Percentiles rank a stretch among this genome's conserved stretches.
These are phyloP conservation scores for Calonectria fujianensis DNA, from an alignment of 2,329 filamentous ascomycete genomes.

Conservation along the genomic window DNA sequence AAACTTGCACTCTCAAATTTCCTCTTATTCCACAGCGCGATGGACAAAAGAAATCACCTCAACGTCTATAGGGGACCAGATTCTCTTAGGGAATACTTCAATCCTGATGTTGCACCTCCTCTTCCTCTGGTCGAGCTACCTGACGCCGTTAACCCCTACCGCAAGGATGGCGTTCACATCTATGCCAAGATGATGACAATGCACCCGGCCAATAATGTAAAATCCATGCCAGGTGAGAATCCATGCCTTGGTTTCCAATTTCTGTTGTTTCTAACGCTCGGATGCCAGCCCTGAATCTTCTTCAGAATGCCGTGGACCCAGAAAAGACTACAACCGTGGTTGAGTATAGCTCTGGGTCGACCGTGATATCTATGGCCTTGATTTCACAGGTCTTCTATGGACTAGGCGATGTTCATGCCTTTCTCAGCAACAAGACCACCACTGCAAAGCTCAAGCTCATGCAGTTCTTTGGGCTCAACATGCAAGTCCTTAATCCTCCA, in stretches of 20 bases:
- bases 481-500: background rate
- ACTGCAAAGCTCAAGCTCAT: background rate
- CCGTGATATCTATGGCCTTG: slow-evolving; percentile 76
- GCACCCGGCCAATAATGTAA: slow-evolving; percentile 79
- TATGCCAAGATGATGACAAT: slow-evolving; percentile 81
- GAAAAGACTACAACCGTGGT: slow-evolving; percentile 70
- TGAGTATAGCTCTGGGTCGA: slow-evolving; percentile 78
- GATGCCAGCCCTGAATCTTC: background rate
- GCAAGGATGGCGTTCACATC: slow-evolving; percentile 75
- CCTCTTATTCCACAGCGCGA: slow-evolving; percentile 43
- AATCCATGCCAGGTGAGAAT: slow-evolving; percentile 76
- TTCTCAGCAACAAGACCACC: slow-evolving; percentile 12
- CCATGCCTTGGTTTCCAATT: slow-evolving; percentile 55
- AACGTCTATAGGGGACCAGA: slow-evolving; percentile 77
- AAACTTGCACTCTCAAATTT: background rate
- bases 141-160: slow-evolving; percentile 73
- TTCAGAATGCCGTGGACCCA: slow-evolving; percentile 43
- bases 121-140: slow-evolving; percentile 78
- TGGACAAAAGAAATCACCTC: slow-evolving; percentile 56
- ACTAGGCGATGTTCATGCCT: slow-evolving; percentile 63
- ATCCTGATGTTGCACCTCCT: slow-evolving; percentile 74
- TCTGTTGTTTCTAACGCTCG: background rate
- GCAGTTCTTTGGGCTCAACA: slow-evolving; percentile 18
- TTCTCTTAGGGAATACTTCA: slow-evolving; percentile 74
- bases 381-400: slow-evolving; percentile 71